Evolutionary conservation across 2,329 filamentous ascomycete species (phyloP).

Genomic region (Neonectria neomacrospora): DNA sequence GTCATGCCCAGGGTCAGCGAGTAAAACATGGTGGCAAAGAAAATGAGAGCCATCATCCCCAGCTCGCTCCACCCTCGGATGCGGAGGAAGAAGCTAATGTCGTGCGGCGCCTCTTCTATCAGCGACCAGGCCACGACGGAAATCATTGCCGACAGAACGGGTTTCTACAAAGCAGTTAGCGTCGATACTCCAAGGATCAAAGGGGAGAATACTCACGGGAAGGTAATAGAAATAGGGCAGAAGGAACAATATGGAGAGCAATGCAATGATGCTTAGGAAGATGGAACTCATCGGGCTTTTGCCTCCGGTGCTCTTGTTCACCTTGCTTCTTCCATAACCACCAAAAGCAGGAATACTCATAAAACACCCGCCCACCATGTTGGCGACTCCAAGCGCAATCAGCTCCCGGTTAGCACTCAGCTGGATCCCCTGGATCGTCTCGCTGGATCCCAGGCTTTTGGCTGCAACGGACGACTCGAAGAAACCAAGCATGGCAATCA

Average conservation of each 20-base stretch:
- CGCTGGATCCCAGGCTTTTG: conserved; percentile 80
- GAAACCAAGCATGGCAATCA: conserved; percentile 96
- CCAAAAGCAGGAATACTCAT: conserved; percentile 94
- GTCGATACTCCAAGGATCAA: neutral
- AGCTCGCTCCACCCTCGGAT: conserved; percentile 91
- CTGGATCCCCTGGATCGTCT: conserved; percentile 80
- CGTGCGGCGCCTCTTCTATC: conserved; percentile 93
- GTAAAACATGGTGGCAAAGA: conserved; percentile 92
- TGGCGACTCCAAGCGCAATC: conserved; percentile 89
- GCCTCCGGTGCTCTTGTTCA: conserved; percentile 91
- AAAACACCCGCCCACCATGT: conserved; percentile 91
- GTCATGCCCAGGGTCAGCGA: conserved; percentile 94
- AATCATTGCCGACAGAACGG: conserved; percentile 92
- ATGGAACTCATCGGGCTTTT: conserved; percentile 95
- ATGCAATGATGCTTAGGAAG: conserved; percentile 82
- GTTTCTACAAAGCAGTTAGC: conserved; percentile 70
- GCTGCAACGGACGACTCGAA: conserved; percentile 98
- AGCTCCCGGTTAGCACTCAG: conserved; percentile 93
- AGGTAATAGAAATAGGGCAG: conserved; percentile 95
- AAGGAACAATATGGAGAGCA: conserved; percentile 83
- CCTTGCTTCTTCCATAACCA: conserved; percentile 94
- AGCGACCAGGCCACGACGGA: conserved; percentile 94
- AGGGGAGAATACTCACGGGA: conserved; percentile 70
- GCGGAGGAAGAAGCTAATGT: conserved; percentile 87
- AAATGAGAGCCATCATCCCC: conserved; percentile 88